These are phyloP conservation scores for Zea luxurians DNA, from an alignment of 176 grass and related monocot genomes.

Conservation along the genomic window DNA sequence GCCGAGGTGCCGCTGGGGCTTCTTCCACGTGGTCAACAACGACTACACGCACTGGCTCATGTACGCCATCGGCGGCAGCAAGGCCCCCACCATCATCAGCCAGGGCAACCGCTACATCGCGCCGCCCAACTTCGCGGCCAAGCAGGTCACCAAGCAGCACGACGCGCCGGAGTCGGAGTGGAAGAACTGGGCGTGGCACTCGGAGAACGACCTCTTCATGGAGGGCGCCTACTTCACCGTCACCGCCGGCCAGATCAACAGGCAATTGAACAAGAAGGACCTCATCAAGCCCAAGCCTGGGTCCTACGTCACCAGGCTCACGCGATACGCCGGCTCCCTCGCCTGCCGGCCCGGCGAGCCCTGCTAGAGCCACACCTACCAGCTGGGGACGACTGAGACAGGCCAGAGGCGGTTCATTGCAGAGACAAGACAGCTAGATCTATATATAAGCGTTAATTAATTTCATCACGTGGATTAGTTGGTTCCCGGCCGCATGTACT, in stretches of 20 bases:
- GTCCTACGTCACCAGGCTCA: conserved; percentile 66
- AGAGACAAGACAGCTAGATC: no score
- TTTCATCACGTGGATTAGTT: no score
- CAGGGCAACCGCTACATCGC: conserved; percentile 88
- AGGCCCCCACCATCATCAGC: conserved; percentile 79
- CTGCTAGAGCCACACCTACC: conserved; percentile 59
- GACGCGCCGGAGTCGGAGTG: conserved; percentile 49
- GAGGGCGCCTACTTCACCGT: conserved; percentile 61
- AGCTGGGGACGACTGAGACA: no score
- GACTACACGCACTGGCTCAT: conserved; percentile 93
- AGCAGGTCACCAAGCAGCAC: conserved; percentile 69
- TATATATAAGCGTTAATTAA: no score
- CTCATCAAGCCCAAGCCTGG: conserved; percentile 66
- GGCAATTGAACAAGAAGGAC: conserved; percentile 39
- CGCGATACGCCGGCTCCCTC: conserved; percentile 58
- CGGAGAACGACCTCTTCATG: conserved; percentile 65
- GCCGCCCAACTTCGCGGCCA: conserved; percentile 61
- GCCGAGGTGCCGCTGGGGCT: conserved; percentile 90
- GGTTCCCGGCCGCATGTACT: no score
- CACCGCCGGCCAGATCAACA: conserved; percentile 39
- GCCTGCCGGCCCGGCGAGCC: conserved; percentile 47
- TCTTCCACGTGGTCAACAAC: conserved; percentile 93
- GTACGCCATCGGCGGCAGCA: conserved; percentile 88
- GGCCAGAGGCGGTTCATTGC: no score
- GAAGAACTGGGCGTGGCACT: conserved; percentile 81